These are phyloP conservation scores for Scheffersomyces coipomensis DNA, from an alignment of 805 yeast species.

Conservation along the genomic window DNA sequence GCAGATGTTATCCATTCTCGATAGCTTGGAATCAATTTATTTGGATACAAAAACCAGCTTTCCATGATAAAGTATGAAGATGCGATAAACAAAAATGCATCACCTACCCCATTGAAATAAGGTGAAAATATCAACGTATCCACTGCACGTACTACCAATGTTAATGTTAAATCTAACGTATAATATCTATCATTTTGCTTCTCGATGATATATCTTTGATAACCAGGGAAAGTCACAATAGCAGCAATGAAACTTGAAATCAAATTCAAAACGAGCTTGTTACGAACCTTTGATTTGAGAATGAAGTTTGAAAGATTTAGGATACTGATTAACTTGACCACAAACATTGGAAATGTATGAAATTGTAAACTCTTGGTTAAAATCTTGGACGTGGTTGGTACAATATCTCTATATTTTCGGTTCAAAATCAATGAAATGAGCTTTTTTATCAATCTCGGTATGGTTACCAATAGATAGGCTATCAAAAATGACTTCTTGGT, in stretches of 20 bases:
- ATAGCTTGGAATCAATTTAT: constrained; percentile 35
- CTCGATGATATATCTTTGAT: constrained; percentile 17
- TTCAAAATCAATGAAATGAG: constrained; percentile 6
- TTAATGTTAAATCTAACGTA: constrained; percentile 29
- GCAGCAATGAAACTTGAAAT: constrained; percentile 21
- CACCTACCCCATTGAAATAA: constrained; percentile 13
- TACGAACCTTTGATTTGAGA: neutral
- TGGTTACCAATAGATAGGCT: constrained; percentile 23
- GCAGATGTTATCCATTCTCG: constrained; percentile 43
- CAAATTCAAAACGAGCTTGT: constrained; percentile 11
- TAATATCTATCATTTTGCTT: constrained; percentile 18
- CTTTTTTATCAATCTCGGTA: constrained; percentile 19
- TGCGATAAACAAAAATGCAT: constrained; percentile 19
- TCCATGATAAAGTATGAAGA: constrained; percentile 27
- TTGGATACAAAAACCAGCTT: constrained; percentile 33
- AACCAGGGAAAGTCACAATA: constrained; percentile 20
- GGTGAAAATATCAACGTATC: constrained; percentile 21
- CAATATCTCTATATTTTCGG: constrained; percentile 3
- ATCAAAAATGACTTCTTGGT: constrained; percentile 19
- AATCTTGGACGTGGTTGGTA: constrained; percentile 9
- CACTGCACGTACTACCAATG: constrained; percentile 24
- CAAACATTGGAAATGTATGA: constrained; percentile 24
- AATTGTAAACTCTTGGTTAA: constrained; percentile 17
- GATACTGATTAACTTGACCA: constrained; percentile 20
- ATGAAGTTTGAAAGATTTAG: constrained; percentile 11